Base-by-base conservation (phyloP, 2,329 filamentous ascomycete species). In the Madurella mycetomatis region DNA sequence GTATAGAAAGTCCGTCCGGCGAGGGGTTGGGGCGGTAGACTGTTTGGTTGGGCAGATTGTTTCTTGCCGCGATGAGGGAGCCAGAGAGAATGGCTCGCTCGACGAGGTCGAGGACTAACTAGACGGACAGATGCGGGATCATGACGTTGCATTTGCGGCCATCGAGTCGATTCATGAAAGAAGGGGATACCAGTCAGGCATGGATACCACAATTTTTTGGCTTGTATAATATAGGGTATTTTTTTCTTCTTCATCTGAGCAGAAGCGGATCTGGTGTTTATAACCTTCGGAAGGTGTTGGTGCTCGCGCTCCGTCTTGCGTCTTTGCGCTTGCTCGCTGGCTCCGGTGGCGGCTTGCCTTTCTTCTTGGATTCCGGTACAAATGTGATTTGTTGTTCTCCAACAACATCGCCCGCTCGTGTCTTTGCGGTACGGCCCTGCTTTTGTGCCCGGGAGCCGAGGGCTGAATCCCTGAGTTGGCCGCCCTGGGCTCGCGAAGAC, bases 321-420 rank as follows among this genome's bases (percentile, higher is more conserved):
- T 73, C 73, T 31, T 67, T 67, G 39, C 65, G 65, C 60, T 69
- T 72, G 42, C 67, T 67, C 43, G 67, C 65, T 30, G 67, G 66
- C 25, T 67, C 62, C 25, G 69, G 63, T 39, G 51, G 61, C 39
- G 69, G 60, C 61, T 77, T 69, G 66, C 75, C 73, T 64, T 79
- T 82, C 68, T 73, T 81, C 62, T 69, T 76, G 9, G 74, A 76
- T 58, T 79, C 76, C 9, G 87, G 87, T 55, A 85, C 78, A 69
- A 92, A 92, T n/a, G 85, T 86, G 58, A 92, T 79, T 63, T 86
- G 79, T 64, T 84, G 81, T 66, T 85, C 84, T 45, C 83, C 83
- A 39, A 82, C 79, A 19, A 80, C 72, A 41, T 83, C 77, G 16
- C 77, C 73, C 5, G 69, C 68, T 42, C 71, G 69, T 11, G 65